Evolutionary conservation across 73 alveolate species (phyloP).

Genomic region (Blepharisma stoltei): DNA sequence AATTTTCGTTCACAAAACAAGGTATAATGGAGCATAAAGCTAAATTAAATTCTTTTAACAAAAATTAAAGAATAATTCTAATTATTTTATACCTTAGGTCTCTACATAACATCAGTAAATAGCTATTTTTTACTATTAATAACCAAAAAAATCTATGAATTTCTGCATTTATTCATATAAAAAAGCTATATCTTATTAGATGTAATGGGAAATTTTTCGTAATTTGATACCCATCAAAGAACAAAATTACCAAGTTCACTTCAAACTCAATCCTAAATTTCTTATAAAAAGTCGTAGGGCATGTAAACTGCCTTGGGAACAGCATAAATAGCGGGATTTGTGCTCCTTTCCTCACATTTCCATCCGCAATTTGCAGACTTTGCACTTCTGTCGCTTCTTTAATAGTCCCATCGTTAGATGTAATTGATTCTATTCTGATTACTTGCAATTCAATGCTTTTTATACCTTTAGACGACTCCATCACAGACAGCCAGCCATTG

Average conservation of each 20-base stretch:
- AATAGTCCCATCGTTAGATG: slow-evolving; percentile 50
- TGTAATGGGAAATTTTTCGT: slow-evolving; percentile 61
- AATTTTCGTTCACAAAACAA: too few relatives aligned
- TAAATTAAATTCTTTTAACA: too few relatives aligned
- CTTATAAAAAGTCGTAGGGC: slow-evolving; percentile 64
- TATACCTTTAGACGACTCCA: slow-evolving; percentile 25
- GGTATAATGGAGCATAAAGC: too few relatives aligned
- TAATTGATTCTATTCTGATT: slow-evolving; percentile 65
- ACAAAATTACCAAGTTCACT: slow-evolving; percentile 69
- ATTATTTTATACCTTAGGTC: too few relatives aligned
- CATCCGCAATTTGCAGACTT: slow-evolving; percentile 85
- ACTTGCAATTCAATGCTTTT: slow-evolving; percentile 77
- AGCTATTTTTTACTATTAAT: too few relatives aligned
- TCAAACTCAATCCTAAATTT: slow-evolving; percentile 64
- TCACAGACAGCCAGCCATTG: slow-evolving; percentile 14
- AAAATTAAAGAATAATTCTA: too few relatives aligned
- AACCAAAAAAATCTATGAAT: too few relatives aligned
- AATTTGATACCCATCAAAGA: slow-evolving; percentile 64
- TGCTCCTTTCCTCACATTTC: slow-evolving; percentile 78
- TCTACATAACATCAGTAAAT: too few relatives aligned
- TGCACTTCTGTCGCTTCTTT: slow-evolving; percentile 76
- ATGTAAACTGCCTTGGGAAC: slow-evolving; percentile 76
- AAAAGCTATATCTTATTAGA: slow-evolving; percentile 17
- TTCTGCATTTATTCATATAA: too few relatives aligned
- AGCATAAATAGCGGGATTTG: slow-evolving; percentile 83